Evolutionary conservation across 73 alveolate genomes (phyloP).

Genomic region (Paramecium pentaurelia): DNA sequence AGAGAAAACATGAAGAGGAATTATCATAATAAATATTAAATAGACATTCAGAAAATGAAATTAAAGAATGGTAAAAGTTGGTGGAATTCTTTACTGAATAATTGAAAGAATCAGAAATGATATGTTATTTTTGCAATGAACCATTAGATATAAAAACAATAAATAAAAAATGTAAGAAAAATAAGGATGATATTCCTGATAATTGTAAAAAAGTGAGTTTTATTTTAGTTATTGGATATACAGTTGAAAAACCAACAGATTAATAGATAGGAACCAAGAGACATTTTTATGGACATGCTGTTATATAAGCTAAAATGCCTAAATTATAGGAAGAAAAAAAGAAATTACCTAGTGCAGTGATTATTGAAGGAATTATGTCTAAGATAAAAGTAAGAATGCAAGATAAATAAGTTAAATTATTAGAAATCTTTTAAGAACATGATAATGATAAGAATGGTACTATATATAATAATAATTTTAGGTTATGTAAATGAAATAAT

Average conservation of each 20-base stretch:
- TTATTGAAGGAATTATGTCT: constrained; percentile 18
- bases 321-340: background rate
- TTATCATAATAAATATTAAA: background rate
- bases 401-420: background rate
- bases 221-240: constrained; percentile 40
- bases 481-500: background rate
- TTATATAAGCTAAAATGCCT: background rate
- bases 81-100: constrained; percentile 52
- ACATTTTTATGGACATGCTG: constrained; percentile 53
- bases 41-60: constrained; percentile 41
- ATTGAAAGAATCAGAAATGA: constrained; percentile 39
- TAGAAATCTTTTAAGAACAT: background rate
- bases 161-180: constrained; percentile 40
- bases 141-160: constrained; percentile 5
- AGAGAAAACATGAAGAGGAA: constrained; percentile 50
- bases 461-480: background rate
- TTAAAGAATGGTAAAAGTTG: constrained; percentile 57
- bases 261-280: constrained; percentile 41
- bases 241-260: constrained; percentile 45
- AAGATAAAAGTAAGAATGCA: constrained; percentile 9
- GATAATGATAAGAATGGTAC: constrained; percentile 20
- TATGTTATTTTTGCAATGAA: constrained; percentile 46
- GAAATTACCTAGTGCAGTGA: constrained; percentile 22
- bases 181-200: background rate
- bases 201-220: background rate